phyloP scores from a whole-genome alignment of 78 protist species.

The Paulinella micropora region DNA sequence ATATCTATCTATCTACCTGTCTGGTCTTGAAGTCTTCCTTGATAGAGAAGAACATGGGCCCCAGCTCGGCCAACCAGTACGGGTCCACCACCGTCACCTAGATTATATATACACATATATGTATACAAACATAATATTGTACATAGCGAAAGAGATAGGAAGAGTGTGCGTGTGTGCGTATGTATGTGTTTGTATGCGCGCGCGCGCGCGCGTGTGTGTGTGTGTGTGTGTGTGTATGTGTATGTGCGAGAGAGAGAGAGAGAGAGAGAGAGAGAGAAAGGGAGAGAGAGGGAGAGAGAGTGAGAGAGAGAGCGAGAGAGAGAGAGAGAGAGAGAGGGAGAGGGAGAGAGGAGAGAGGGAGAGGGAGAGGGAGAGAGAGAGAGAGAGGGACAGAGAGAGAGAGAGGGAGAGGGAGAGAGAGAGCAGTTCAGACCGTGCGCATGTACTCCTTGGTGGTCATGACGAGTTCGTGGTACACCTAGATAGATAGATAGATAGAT shows the following conservation, averaged over 20 bases:
- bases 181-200: no score
- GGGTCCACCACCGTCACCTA: slow-evolving; percentile 89
- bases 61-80: slow-evolving; percentile 79
- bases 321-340: neutral
- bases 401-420: slow-evolving; percentile 29
- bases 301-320: slow-evolving; percentile 32
- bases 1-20: neutral
- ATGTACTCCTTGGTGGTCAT: slow-evolving; percentile 86
- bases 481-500: slow-evolving; percentile 69
- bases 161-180: no score
- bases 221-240: no score
- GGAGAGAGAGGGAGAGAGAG: slow-evolving; percentile 33
- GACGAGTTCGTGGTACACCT: slow-evolving; percentile 93
- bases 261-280: neutral
- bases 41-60: slow-evolving; percentile 25
- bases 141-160: neutral
- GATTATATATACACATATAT: slow-evolving; percentile 55
- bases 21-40: slow-evolving; percentile 2
- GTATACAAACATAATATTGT: neutral
- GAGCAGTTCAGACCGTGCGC: slow-evolving; percentile 54
- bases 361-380: neutral
- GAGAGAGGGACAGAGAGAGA: neutral
- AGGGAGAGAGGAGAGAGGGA: neutral
- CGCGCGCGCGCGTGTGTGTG: no score
- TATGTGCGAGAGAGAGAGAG: neutral